Evolutionary conservation across 441 rosid genomes (phyloP).

Genomic region (Croton laevigatus): DNA sequence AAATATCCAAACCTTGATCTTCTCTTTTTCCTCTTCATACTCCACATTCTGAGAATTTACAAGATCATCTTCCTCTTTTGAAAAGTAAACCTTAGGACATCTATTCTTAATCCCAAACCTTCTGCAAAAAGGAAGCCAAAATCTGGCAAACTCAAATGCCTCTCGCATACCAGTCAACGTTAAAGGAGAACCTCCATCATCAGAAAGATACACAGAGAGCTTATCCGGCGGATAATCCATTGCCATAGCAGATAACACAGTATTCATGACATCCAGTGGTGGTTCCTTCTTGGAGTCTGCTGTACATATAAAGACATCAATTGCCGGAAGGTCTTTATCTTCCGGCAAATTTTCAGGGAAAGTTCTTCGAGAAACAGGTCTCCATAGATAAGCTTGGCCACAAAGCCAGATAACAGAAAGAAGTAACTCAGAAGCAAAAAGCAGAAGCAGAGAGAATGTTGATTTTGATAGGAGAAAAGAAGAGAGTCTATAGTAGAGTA

Average conservation of each 20-base stretch:
- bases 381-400: constrained; percentile 32
- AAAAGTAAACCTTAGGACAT: constrained; percentile 48
- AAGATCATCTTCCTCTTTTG: constrained; percentile 15
- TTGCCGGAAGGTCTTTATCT: constrained; percentile 29
- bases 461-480: constrained; percentile 14
- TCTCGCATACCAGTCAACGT: constrained; percentile 45
- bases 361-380: constrained; percentile 14
- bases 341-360: constrained; percentile 31
- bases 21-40: constrained; percentile 13
- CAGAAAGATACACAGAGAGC: constrained; percentile 53
- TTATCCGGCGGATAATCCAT: constrained; percentile 42
- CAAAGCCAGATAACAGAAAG: constrained; percentile 33
- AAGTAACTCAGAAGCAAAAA: constrained; percentile 30
- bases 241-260: constrained; percentile 40
- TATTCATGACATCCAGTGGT: constrained; percentile 35
- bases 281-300: constrained; percentile 42
- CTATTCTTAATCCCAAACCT: constrained; percentile 33
- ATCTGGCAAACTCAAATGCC: constrained; percentile 43
- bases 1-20: constrained; percentile 19
- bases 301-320: constrained; percentile 39
- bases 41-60: background rate
- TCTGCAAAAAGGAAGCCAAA: constrained; percentile 53
- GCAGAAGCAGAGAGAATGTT: background rate
- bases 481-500: constrained; percentile 28
- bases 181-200: constrained; percentile 49